Conservation (phyloP, 2,329 filamentous ascomycete genomes). For the Alternaria gansuensis region DNA sequence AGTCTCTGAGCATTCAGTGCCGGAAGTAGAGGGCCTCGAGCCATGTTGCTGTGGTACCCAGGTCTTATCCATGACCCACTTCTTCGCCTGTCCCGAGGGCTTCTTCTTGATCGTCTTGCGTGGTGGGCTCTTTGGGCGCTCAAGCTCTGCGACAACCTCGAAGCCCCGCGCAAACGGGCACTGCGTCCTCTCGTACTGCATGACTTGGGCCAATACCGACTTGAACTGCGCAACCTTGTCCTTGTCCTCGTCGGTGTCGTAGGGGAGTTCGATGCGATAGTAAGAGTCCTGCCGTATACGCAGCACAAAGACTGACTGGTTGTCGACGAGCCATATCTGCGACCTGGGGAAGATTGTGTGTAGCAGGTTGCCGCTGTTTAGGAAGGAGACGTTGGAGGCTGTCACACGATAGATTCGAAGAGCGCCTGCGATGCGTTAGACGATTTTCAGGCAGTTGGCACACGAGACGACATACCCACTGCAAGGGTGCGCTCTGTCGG, state of each 20-base stretch:
- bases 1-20: slow-evolving; percentile 43
- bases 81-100: slow-evolving; percentile 62
- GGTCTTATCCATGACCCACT: slow-evolving; percentile 58
- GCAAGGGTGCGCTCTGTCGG: slow-evolving; percentile 83
- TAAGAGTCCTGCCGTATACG: slow-evolving; percentile 84
- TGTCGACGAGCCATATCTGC: slow-evolving; percentile 93
- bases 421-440: slow-evolving; percentile 62
- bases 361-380: slow-evolving; percentile 83
- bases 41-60: slow-evolving; percentile 59
- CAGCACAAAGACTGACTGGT: slow-evolving; percentile 83
- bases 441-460: not conserved
- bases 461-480: slow-evolving; percentile 64
- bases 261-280: slow-evolving; percentile 87
- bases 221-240: slow-evolving; percentile 73
- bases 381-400: slow-evolving; percentile 80
- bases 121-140: slow-evolving; percentile 70
- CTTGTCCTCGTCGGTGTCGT: slow-evolving; percentile 69
- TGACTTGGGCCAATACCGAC: slow-evolving; percentile 72
- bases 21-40: slow-evolving; percentile 41
- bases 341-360: slow-evolving; percentile 89
- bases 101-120: slow-evolving; percentile 62
- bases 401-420: slow-evolving; percentile 87
- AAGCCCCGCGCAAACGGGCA: slow-evolving; percentile 86
- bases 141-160: slow-evolving; percentile 75
- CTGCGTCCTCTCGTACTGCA: slow-evolving; percentile 86